phyloP scores from a whole-genome alignment of 371 early-diverging fungal species.

The Mortierella sp. region DNA sequence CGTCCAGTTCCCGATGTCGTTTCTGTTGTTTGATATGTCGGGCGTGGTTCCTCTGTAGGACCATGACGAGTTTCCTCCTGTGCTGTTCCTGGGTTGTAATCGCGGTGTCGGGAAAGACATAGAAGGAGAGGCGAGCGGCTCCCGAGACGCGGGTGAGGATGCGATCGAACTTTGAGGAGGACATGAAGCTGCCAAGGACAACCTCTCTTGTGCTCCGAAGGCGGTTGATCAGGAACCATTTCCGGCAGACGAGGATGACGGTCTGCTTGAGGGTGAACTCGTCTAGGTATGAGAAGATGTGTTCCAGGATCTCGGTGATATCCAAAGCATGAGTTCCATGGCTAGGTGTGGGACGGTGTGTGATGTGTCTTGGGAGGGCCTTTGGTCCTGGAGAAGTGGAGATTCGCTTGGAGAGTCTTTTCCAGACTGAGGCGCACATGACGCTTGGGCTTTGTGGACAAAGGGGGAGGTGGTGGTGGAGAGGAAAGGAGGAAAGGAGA shows the following conservation, averaged over 20 bases:
- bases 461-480: neutral
- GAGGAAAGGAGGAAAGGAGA: neutral
- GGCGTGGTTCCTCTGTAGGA: neutral
- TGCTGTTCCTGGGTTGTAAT: neutral
- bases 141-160: neutral
- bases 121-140: neutral
- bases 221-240: constrained; percentile 4
- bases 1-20: neutral
- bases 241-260: neutral
- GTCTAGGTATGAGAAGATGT: constrained; percentile 5
- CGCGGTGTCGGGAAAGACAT: neutral
- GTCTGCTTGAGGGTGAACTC: neutral
- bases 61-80: constrained; percentile 4
- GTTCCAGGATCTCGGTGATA: neutral
- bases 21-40: neutral
- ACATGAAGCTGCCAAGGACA: constrained; percentile 5
- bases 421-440: constrained; percentile 6
- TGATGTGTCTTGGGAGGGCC: neutral
- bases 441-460: neutral
- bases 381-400: neutral
- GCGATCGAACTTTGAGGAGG: constrained; percentile 1
- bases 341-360: neutral
- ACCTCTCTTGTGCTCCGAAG: neutral
- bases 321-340: neutral
- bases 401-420: neutral